Conservation (phyloP, 139 green algal species). For the Chlorella ohadii region DNA sequence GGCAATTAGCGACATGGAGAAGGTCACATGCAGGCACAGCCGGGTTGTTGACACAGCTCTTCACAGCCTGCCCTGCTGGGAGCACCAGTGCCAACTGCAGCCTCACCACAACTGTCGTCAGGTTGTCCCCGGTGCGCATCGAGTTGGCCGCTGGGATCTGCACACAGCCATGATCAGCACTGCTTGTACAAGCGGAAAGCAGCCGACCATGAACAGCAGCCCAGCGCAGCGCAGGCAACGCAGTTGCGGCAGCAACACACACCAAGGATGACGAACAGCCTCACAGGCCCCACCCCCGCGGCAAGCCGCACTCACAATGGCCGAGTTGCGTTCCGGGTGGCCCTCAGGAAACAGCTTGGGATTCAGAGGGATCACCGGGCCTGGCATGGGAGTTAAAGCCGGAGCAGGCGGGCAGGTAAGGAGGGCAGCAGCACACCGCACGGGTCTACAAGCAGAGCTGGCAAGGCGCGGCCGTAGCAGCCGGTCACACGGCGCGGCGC, state of each 20-base stretch:
- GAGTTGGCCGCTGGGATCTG: slow-evolving; percentile 19
- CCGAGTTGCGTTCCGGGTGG: slow-evolving; percentile 3
- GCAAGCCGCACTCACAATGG: not conserved
- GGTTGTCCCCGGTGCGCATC: slow-evolving; percentile 1
- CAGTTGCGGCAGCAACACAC: not conserved
- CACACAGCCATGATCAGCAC: not conserved
- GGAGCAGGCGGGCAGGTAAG: not conserved
- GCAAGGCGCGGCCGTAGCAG: too few relatives aligned
- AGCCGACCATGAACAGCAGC: too few relatives aligned
- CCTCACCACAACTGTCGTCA: slow-evolving; percentile 14
- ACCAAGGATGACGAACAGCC: too few relatives aligned
- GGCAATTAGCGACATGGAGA: too few relatives aligned
- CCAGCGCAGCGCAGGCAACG: too few relatives aligned
- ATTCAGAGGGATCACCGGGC: slow-evolving; percentile 17
- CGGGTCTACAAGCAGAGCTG: too few relatives aligned
- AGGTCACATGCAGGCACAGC: too few relatives aligned
- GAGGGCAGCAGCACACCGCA: too few relatives aligned
- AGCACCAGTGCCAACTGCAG: not conserved
- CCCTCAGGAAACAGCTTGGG: slow-evolving; percentile 22
- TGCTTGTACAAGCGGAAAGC: too few relatives aligned
- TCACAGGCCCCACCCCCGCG: not conserved
- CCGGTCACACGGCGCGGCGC: too few relatives aligned
- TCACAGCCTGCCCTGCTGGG: not conserved
- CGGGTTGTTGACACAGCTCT: too few relatives aligned
- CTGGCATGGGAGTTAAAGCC: not conserved